Conservation (phyloP, 768 basidiomycete genomes). For the Boletus speciosus region DNA sequence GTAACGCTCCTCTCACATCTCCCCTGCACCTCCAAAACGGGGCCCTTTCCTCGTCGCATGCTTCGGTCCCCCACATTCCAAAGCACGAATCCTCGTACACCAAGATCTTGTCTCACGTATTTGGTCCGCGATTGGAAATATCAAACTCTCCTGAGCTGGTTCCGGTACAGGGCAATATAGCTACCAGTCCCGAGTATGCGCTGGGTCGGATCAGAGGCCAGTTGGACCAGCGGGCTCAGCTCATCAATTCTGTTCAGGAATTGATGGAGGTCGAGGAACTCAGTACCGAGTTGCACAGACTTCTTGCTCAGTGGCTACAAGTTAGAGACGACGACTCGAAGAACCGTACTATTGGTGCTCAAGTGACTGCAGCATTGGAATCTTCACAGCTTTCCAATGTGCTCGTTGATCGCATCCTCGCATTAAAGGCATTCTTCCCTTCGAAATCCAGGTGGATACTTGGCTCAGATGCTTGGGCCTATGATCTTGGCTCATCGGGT, state of each 20-base stretch:
- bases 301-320: slow-evolving; percentile 78
- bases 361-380: slow-evolving; percentile 52
- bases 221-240: slow-evolving; percentile 67
- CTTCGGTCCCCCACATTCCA: slow-evolving; percentile 63
- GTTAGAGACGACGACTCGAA: slow-evolving; percentile 67
- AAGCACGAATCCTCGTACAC: slow-evolving; percentile 91
- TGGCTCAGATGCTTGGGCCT: slow-evolving; percentile 97
- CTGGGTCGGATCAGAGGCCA: slow-evolving; percentile 87
- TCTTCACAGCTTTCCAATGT: slow-evolving; percentile 37
- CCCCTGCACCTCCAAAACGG: slow-evolving; percentile 50
- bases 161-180: slow-evolving; percentile 61
- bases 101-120: slow-evolving; percentile 79
- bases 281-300: slow-evolving; percentile 57
- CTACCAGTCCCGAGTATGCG: slow-evolving; percentile 93
- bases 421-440: slow-evolving; percentile 59
- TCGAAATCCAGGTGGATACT: slow-evolving; percentile 90
- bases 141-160: slow-evolving; percentile 80
- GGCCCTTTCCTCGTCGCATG: slow-evolving; percentile 24
- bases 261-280: slow-evolving; percentile 54
- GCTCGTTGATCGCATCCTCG: slow-evolving; percentile 54
- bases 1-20: slow-evolving; percentile 33
- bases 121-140: slow-evolving; percentile 75
- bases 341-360: slow-evolving; percentile 54
- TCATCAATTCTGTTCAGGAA: slow-evolving; percentile 61
- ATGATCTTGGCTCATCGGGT: slow-evolving; percentile 93